Evolutionary conservation across 768 basidiomycete genomes (phyloP).

Genomic region (Panellus pusillus): DNA sequence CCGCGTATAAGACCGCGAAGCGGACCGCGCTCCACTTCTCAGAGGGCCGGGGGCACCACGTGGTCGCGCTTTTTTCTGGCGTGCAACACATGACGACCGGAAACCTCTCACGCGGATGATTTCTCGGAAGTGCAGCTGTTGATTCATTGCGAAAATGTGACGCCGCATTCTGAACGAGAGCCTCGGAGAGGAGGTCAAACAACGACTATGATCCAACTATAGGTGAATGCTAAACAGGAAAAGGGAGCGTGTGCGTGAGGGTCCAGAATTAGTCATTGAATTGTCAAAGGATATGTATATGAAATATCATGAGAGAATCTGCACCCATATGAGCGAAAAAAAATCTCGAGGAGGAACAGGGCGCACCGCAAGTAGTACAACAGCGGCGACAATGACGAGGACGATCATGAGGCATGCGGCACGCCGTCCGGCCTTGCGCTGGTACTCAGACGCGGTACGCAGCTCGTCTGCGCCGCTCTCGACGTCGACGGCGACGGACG

Average conservation of each 20-base stretch:
- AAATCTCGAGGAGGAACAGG: not conserved
- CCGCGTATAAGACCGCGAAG: not conserved
- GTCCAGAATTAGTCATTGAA: not conserved
- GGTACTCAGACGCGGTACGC: slow-evolving; percentile 86
- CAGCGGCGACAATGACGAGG: slow-evolving; percentile 78
- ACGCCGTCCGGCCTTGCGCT: slow-evolving; percentile 88
- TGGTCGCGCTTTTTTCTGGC: too few relatives aligned
- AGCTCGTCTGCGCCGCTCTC: slow-evolving; percentile 83
- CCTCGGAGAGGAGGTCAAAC: too few relatives aligned
- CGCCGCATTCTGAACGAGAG: too few relatives aligned
- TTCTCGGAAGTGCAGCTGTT: too few relatives aligned
- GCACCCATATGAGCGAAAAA: not conserved
- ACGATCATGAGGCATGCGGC: slow-evolving; percentile 90
- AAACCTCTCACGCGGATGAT: too few relatives aligned
- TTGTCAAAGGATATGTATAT: slow-evolving; percentile 31
- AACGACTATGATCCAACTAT: too few relatives aligned
- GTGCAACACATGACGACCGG: too few relatives aligned
- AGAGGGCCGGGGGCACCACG: too few relatives aligned
- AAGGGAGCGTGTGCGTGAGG: not conserved
- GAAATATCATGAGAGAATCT: slow-evolving; percentile 35
- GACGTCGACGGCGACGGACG: slow-evolving; percentile 81
- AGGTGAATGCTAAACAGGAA: too few relatives aligned
- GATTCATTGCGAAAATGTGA: too few relatives aligned
- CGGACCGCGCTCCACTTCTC: not conserved
- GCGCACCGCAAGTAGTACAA: slow-evolving; percentile 86